phyloP scores from a whole-genome alignment of 106 monocot species.

The Narthecium ossifragum region DNA sequence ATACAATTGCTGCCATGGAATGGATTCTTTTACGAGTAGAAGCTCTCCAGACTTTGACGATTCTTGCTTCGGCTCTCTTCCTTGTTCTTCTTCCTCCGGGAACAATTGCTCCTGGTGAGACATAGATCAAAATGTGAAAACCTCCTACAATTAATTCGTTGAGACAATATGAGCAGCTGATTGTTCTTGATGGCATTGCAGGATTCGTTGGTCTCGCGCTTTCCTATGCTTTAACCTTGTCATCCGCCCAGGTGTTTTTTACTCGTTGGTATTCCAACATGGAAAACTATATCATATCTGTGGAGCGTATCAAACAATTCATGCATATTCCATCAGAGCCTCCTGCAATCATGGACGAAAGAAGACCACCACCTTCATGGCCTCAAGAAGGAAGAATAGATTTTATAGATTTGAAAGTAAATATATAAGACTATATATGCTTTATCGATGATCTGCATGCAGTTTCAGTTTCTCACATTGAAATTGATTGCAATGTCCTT shows the following conservation, averaged over 20 bases:
- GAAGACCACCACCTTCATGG: conserved; percentile 61
- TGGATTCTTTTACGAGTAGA: conserved; percentile 79
- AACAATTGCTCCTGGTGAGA: conserved; percentile 46
- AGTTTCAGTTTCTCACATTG: too few relatives aligned
- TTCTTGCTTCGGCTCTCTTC: conserved; percentile 51
- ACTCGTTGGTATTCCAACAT: conserved; percentile 69
- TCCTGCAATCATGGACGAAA: conserved; percentile 42
- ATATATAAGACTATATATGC: too few relatives aligned
- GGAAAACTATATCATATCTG: conserved; percentile 77
- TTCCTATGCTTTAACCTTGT: conserved; percentile 64
- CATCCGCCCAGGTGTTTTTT: conserved; percentile 48
- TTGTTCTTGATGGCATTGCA: conserved; percentile 5
- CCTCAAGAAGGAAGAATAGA: conserved; percentile 73
- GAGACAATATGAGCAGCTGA: too few relatives aligned
- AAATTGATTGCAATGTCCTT: too few relatives aligned
- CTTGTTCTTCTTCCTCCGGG: conserved; percentile 51
- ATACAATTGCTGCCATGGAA: conserved; percentile 61
- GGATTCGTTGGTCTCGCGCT: conserved; percentile 75
- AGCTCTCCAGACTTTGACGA: conserved; percentile 50
- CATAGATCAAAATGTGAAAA: neutral
- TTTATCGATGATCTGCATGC: too few relatives aligned
- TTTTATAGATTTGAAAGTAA: conserved; percentile 57
- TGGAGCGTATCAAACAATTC: conserved; percentile 77
- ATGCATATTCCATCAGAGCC: conserved; percentile 68
- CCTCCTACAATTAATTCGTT: neutral